These are phyloP conservation scores for Scopulariopsis brevicaulis DNA, from an alignment of 2,329 filamentous ascomycete species.

Conservation along the genomic window DNA sequence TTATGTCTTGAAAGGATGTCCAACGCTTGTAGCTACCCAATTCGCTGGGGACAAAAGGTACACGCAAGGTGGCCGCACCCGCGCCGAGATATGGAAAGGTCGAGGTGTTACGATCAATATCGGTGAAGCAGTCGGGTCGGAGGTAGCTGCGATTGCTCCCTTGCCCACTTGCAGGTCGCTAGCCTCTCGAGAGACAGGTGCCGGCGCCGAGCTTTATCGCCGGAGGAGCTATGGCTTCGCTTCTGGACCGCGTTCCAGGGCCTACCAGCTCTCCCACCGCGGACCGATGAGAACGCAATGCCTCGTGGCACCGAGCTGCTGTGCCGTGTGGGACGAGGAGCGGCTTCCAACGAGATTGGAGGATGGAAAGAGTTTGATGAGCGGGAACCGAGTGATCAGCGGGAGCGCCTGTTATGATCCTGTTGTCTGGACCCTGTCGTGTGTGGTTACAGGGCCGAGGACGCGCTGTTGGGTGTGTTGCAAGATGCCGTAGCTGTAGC, in stretches of 20 bases:
- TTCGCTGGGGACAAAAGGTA: neutral
- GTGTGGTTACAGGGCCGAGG: neutral
- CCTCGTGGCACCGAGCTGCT: neutral
- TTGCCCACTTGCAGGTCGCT: neutral
- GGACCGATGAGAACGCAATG: neutral
- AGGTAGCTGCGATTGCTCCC: neutral
- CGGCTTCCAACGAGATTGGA: neutral
- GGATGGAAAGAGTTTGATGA: neutral
- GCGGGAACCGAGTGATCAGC: neutral
- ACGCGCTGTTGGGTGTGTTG: neutral
- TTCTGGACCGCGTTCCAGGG: neutral
- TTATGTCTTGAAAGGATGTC: neutral
- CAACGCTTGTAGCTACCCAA: neutral
- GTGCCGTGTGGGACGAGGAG: neutral
- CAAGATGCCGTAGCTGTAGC: neutral
- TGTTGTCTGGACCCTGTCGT: neutral
- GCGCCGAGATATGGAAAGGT: neutral
- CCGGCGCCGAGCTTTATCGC: neutral
- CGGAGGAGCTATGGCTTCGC: neutral
- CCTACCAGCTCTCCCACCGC: neutral
- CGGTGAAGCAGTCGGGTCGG: neutral
- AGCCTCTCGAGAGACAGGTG: neutral
- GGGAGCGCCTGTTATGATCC: neutral
- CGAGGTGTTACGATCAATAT: neutral
- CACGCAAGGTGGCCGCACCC: neutral